phyloP scores from a whole-genome alignment of 257 asterid species.

The Ilex asprella region DNA sequence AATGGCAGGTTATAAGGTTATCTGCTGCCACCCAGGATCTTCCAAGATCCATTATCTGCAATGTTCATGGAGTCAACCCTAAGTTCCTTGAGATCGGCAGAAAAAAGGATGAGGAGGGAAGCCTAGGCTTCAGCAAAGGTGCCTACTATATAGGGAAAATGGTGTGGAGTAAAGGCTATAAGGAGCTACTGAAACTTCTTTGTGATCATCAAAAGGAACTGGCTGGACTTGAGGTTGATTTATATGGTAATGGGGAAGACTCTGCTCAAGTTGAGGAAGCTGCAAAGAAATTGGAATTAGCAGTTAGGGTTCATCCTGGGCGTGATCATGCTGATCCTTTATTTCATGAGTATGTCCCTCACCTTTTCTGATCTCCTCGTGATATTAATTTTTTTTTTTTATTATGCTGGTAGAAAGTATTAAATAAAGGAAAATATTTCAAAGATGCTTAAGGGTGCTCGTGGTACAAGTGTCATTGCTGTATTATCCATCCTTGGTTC shows the following conservation, averaged over 20 bases:
- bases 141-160: slow-evolving; percentile 93
- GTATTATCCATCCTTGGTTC: too few relatives aligned
- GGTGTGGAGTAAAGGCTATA: slow-evolving; percentile 98
- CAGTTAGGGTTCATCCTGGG: slow-evolving; percentile 80
- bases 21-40: slow-evolving; percentile 16
- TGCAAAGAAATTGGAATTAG: slow-evolving; percentile 53
- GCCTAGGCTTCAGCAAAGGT: slow-evolving; percentile 38
- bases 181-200: slow-evolving; percentile 77
- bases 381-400: background rate
- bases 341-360: slow-evolving; percentile 77
- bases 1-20: slow-evolving; percentile 6
- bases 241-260: slow-evolving; percentile 95
- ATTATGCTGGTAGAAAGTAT: background rate
- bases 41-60: slow-evolving; percentile 10
- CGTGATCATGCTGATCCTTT: slow-evolving; percentile 90
- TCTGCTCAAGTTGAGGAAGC: slow-evolving; percentile 67
- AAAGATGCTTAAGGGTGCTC: too few relatives aligned
- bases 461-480: too few relatives aligned
- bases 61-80: slow-evolving; percentile 15
- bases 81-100: slow-evolving; percentile 9
- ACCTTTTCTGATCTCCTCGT: background rate
- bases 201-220: slow-evolving; percentile 70
- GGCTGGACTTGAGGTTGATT: slow-evolving; percentile 65
- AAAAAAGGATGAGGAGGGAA: background rate
- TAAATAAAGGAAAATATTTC: background rate